Evolutionary conservation across 2,329 filamentous ascomycete genomes (phyloP), one percentile per base, ranked within the genome.

Genomic region (Hirsutella minnesotensis): DNA sequence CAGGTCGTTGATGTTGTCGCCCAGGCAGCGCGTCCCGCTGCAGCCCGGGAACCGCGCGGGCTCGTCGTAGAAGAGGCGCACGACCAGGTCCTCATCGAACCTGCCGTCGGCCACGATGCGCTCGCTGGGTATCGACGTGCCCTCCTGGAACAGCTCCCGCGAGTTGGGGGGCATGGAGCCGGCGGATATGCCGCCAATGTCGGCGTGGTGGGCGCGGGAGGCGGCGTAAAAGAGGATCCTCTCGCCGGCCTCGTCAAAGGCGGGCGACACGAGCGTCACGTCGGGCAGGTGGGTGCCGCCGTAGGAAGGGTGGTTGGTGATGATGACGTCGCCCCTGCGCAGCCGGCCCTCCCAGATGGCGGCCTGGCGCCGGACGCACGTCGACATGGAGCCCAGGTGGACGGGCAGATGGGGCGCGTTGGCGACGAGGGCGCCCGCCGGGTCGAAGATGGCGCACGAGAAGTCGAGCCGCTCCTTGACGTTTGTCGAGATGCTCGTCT

Each of bases 401-500:
- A 86, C 83, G 0, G 83, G 83, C 1, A 88, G 68, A 63, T 88
- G 83, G 0, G 84, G 84, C 7, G 83, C 76, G 55, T 86, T 86
- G 4, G 82, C 81, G 2, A 87, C 83, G 0, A 88, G 66, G 0
- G 80, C 81, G 13, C 83, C 84, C 19, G 81, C 81, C 60, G 9
- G 79, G 68, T 84, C 82, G 54, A 90, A 90, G 0, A 90, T 66
- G 2, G 85, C 85, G 50, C 85, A 90, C 1, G 81, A 86, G 55
- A 88, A 90, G 55, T 90, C 85, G 1, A 90, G 69, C 3, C 84
- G 74, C 56, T 90, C 86, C 53, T 90, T 84, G 58, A 89, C 83
- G 51, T 88, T 89, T 0, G 81, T 86, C 44, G 76, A 82, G 13
- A 89, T 80, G 50, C 78, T 80, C 0, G 83, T 87, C 63, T 87